Evolutionary conservation across 176 grass and related monocot genomes (phyloP), one percentile per base, ranked within the genome.

Genomic region (Otatea glauca): DNA sequence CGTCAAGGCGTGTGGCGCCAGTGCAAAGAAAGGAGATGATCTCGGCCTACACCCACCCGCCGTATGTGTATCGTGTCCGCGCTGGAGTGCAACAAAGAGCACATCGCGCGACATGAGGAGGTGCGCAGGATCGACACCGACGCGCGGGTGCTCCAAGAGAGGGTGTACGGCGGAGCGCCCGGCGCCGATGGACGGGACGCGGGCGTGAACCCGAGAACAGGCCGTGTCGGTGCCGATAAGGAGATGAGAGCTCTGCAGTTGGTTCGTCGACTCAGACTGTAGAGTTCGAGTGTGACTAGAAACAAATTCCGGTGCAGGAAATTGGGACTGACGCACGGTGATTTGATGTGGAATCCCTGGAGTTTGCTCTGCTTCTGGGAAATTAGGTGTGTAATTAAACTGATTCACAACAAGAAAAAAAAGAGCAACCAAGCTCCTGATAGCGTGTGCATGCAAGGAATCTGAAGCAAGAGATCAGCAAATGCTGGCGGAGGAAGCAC

Each of bases 31-130:
- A n/a, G n/a, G n/a, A n/a, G n/a, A n/a, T n/a, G n/a, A n/a, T n/a
- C 79, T 66, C 88, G 39, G 68, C 27, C 59, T 43, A 61, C 84
- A 79, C 60, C 38, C 74, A 39, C n/a, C 59, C 59, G 84, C 88
- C 84, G 68, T 90, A 29, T 17, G 74, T 56, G 84, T 79, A 68
- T 87, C 60, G 59, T 50, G 79, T 90, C 88, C 0, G 84, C 88
- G 79, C 74, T 90, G 84, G 88, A 90, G 79, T 58, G 88, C 74
- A 4, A 79, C 37, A 90, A 90, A 84, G 74, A 79, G 84, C 84
- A 87, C 84, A 90, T 90, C 74, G 84, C 88, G 74, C 88, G 88
- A 84, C 79, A 90, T 79, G 84, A 90, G 88, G 84, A 83, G 79
- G 88, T 90, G 60, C 88, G 74, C 49, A 29, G 47, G 88, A 87